Evolutionary conservation across 331 rosid genomes (phyloP), one percentile per base, ranked within the genome.

Genomic region (Acacia pycnantha): DNA sequence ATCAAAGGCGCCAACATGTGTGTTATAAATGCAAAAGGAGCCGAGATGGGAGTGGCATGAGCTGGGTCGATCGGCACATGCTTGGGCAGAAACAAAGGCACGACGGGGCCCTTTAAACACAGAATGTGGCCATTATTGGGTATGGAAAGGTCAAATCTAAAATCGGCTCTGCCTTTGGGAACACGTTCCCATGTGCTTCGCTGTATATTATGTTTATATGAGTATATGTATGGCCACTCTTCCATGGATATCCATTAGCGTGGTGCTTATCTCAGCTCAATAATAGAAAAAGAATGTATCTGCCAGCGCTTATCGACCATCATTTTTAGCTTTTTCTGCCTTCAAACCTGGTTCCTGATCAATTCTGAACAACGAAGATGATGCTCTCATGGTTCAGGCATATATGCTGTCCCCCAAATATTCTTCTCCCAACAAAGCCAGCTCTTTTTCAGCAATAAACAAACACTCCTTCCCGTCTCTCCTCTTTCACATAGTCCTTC

Each of bases 51-150:
- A 22, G 79, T 5, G 79, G 61, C 35, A 1, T 86, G 90, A 84
- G 91, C 88, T 86, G 94, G 85, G 78, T 37, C n/a, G n/a, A n/a
- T n/a, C 2, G 53, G 81, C 90, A 85, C 89, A 85, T 88, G 90
- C 74, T 22, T 65, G 15, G 2, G 21, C 19, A 26, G 65, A 80
- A 66, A 54, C 37, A 79, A 74, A 56, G 61, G 69, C 59, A 58
- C 67, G 56, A 58, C 47, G 72, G 7, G 35, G 71, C 48, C 43
- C 40, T 41, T 8, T 14, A 50, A 29, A 74, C 61, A 56, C 41
- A 22, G 76, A 78, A 78, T 81, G 71, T 76, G 48, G 46, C 53
- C 72, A 83, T 76, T 69, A 80, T 70, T 80, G 70, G 75, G 48
- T 27, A 47, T 75, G 0, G 59, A 84, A 81, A 75, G 77, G 15